Evolutionary conservation across 331 rosid species (phyloP), one percentile per base, ranked within the genome.

Genomic region (Quercus tomentella): DNA sequence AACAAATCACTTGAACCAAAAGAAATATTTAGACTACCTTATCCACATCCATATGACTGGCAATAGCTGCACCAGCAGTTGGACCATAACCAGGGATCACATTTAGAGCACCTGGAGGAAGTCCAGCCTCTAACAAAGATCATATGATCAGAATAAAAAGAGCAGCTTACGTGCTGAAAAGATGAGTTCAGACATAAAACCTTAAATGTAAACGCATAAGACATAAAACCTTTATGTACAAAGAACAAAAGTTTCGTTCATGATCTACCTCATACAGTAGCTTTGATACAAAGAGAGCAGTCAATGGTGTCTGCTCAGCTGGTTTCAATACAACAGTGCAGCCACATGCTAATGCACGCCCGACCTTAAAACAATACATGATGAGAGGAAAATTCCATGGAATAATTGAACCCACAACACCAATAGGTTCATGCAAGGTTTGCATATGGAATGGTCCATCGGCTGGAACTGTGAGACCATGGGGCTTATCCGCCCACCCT

Each of bases 401-500:
- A 86, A 92, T 91, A 54, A 92, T 89, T 86, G 89, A 94, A 80
- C 96, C 96, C 0, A 84, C 91, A 81, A 92, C 97, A 41, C 97
- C 97, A 20, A 92, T 88, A 4, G 96, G 97, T 84, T 92, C 97
- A 7, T 92, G 97, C 89, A 92, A 82, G 65, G 92, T 91, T 77
- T 92, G 90, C 62, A 91, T 86, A 35, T 91, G 96, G 86, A 79
- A 30, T 21, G 84, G 83, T 20, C 97, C 97, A 80, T 92, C 97
- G n/a, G 97, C 92, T 35, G 87, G 96, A 86, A 83, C 80, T 1
- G 94, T 91, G 41, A 94, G 89, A 67, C 98, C 98, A 70, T 92
- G 98, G 74, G 92, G 89, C 89, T 94, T 94, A 83, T 94, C 97
- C 49, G 92, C 94, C 97, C 94, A 94, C 57, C 98, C 98, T 94